A percentile compares a stretch with the other conserved stretches of the same genome.
Evolutionary conservation across 495 filamentous ascomycete species (phyloP).

Genomic region (Aspergillus heteromorphus): DNA sequence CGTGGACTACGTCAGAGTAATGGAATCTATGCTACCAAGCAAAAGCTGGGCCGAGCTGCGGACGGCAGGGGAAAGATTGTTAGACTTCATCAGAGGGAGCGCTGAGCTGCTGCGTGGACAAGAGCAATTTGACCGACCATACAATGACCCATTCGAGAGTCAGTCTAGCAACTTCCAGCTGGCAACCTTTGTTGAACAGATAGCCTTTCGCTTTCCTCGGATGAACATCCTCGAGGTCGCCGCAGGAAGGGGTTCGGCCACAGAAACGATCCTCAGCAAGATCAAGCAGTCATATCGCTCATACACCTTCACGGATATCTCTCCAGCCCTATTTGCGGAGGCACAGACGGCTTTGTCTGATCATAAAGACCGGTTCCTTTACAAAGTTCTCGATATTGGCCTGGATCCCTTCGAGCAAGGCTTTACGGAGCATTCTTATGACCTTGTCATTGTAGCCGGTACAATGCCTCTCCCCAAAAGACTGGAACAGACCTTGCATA

Average conservation of each 20-base stretch:
- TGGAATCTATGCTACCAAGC: neutral
- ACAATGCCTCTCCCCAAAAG: conserved; percentile 13
- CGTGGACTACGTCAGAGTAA: neutral
- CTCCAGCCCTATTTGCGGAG: conserved; percentile 29
- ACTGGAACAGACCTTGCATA: conserved; percentile 9
- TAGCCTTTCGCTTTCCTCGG: conserved; percentile 17
- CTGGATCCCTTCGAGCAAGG: conserved; percentile 11
- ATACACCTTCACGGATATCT: conserved; percentile 45
- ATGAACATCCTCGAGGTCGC: conserved; percentile 20
- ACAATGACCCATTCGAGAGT: neutral
- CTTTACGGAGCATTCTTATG: conserved; percentile 10
- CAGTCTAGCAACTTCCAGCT: neutral
- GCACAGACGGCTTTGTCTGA: conserved; percentile 14
- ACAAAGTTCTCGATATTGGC: conserved; percentile 25
- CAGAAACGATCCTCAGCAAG: conserved; percentile 20
- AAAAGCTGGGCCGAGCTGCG: neutral
- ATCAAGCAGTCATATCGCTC: conserved; percentile 8
- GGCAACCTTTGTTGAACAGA: conserved; percentile 13
- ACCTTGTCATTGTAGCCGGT: conserved; percentile 17
- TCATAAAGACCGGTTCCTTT: conserved; percentile 19
- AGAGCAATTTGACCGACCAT: no score
- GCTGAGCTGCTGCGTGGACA: neutral
- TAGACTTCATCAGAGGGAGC: neutral
- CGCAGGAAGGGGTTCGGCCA: conserved; percentile 36
- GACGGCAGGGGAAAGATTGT: neutral